Percentiles rank a stretch among this genome's conserved stretches.
phyloP scores from a whole-genome alignment of 106 monocot species.

The Hemerocallis citrina region DNA sequence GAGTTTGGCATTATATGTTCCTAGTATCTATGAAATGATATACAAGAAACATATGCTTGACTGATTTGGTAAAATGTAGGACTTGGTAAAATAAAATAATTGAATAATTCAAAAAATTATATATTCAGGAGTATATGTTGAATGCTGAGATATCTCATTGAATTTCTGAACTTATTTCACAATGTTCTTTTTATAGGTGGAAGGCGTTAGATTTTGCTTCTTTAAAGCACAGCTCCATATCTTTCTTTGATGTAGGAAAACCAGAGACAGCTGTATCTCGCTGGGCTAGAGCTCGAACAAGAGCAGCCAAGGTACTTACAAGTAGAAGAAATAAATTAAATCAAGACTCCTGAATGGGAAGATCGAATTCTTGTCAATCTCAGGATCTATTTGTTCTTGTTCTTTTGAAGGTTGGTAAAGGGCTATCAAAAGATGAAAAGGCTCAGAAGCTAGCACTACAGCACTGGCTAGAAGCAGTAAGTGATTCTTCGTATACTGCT shows the following conservation, averaged over 20 bases:
- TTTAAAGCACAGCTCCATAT: slow-evolving; percentile 62
- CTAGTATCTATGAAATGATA: neutral
- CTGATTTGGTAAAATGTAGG: slow-evolving; percentile 87
- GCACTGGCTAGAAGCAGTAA: slow-evolving; percentile 85
- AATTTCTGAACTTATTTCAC: too few species aligned
- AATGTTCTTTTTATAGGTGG: slow-evolving; percentile 35
- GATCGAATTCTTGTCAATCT: too few species aligned
- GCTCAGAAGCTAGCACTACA: slow-evolving; percentile 66
- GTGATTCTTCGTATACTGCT: neutral
- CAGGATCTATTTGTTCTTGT: neutral
- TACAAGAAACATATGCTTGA: slow-evolving; percentile 52
- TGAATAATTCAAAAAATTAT: neutral
- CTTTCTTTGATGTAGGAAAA: slow-evolving; percentile 51
- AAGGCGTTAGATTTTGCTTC: slow-evolving; percentile 76
- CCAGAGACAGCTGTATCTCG: slow-evolving; percentile 58
- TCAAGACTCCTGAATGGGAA: too few species aligned
- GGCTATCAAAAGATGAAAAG: slow-evolving; percentile 56
- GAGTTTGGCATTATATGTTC: neutral
- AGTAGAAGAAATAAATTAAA: neutral
- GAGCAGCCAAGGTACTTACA: slow-evolving; percentile 69
- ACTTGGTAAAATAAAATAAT: slow-evolving; percentile 44
- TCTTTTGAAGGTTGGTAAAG: slow-evolving; percentile 47
- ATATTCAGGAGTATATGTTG: too few species aligned
- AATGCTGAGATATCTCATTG: too few species aligned
- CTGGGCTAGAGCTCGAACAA: slow-evolving; percentile 64